Base-by-base conservation (phyloP, 345 rosid species). In the Camelina laxa region DNA sequence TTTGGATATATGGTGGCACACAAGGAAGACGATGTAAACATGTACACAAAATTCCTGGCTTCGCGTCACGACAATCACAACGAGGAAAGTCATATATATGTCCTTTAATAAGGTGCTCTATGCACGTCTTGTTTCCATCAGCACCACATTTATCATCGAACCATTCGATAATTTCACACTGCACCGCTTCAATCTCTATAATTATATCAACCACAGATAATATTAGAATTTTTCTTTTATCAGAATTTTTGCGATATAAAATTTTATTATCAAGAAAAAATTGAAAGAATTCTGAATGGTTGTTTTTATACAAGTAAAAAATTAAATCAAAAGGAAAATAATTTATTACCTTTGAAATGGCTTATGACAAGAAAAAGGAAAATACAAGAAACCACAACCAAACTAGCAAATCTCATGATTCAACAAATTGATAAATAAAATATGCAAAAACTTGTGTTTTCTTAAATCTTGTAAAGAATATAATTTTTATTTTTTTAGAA, bases 401-500 rank as follows among this genome's bases (percentile, higher is more conserved):
- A 48, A 31, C 16, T 65, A 30, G 57, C 27, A 65, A 65, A 30
- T 65, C 30, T 65, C 69, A 62, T 62, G 59, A 22, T 51, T 14
- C 20, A 47, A 47, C 9, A 45, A 47, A n/a, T 4, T 47, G 51
- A 44, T 15, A 4, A 3, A 27, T 27, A 16, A n/a, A 16, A 12
- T 2, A 2, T 14, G 11, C 11, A 47, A 16, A 47, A 47, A 4
- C 20, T 2, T 16, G 10, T 2, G 51, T 47, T 47, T 17, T 49
- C 54, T 49, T 49, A 3, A 19, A 19, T 17, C 22, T 49, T 0
- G 54, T 49, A 49, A 17, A 17, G 54, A 17, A 17, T 44, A 16
- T 2, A 27, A 1, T 48, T 16, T 48, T 4, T 27, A 24, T 27
- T 27, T 27, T 27, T 27, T 27, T 27, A 27, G 24, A 22, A 22